phyloP scores from a whole-genome alignment of 768 basidiomycete species.

The Leccinum subgranulosum region DNA sequence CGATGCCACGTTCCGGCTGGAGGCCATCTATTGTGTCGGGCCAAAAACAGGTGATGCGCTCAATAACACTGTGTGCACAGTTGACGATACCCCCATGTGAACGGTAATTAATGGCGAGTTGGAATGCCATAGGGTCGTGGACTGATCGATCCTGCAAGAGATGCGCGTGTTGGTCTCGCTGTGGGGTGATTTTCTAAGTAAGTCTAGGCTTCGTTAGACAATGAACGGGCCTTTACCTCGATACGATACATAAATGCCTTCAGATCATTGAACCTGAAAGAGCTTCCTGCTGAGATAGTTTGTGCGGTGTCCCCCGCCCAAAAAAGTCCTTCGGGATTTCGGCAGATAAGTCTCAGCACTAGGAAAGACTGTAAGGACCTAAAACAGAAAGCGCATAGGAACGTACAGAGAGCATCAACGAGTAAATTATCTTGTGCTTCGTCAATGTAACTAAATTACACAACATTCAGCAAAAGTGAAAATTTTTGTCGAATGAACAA shows the following conservation, averaged over 20 bases:
- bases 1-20: conserved; percentile 51
- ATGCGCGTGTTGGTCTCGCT: conserved; percentile 22
- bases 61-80: conserved; percentile 62
- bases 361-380: neutral
- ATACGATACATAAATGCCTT: conserved; percentile 63
- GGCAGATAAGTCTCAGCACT: conserved; percentile 65
- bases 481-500: neutral
- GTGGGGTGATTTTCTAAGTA: neutral
- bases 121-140: conserved; percentile 42
- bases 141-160: conserved; percentile 14
- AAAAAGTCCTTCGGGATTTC: conserved; percentile 63
- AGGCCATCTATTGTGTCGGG: conserved; percentile 61
- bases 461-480: neutral
- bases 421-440: conserved; percentile 73
- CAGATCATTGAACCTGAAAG: conserved; percentile 69
- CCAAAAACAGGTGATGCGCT: conserved; percentile 61
- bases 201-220: neutral
- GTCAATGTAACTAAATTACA: conserved; percentile 52
- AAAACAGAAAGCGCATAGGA: neutral
- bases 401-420: conserved; percentile 57
- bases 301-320: conserved; percentile 84
- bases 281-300: conserved; percentile 69
- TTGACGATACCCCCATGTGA: conserved; percentile 75
- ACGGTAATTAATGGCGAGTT: conserved; percentile 63
- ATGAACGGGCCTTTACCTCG: conserved; percentile 41